Evolutionary conservation across 768 basidiomycete genomes (phyloP).

Genomic region (Russula brevipes): DNA sequence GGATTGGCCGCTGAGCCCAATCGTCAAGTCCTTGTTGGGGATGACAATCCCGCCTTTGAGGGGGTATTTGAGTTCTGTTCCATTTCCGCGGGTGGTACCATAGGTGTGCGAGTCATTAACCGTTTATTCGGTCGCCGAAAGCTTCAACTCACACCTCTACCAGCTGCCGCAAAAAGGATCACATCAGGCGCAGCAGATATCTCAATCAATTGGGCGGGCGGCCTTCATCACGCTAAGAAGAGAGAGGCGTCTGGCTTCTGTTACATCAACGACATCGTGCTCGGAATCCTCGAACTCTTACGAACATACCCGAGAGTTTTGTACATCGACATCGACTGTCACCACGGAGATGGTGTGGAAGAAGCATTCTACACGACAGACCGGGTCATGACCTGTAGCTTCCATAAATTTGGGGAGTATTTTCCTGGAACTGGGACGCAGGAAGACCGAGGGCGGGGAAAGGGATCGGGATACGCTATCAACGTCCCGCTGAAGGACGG

Average conservation of each 20-base stretch:
- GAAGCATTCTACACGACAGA: constrained; percentile 98
- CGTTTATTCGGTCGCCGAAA: background rate
- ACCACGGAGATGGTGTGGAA: constrained; percentile 98
- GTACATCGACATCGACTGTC: constrained; percentile 97
- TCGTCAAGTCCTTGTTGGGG: constrained; percentile 56
- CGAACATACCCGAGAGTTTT: constrained; percentile 80
- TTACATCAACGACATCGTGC: constrained; percentile 97
- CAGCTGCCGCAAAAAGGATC: constrained; percentile 78
- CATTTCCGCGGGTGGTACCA: constrained; percentile 92
- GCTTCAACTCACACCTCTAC: background rate
- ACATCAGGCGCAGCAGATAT: constrained; percentile 74
- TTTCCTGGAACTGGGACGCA: constrained; percentile 88
- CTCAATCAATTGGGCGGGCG: constrained; percentile 96
- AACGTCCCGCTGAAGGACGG: constrained; percentile 96
- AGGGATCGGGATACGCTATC: constrained; percentile 81
- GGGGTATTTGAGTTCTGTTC: constrained; percentile 96
- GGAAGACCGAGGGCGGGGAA: constrained; percentile 77
- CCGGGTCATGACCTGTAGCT: constrained; percentile 93
- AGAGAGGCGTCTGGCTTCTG: constrained; percentile 97
- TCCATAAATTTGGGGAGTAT: constrained; percentile 96
- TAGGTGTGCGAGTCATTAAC: constrained; percentile 44
- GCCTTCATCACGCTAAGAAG: constrained; percentile 99
- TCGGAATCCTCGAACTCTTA: constrained; percentile 90
- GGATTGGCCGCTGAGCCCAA: background rate
- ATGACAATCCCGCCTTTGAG: constrained; percentile 96